Conservation (phyloP, 768 basidiomycete species). For the Tephrocybe rancida region DNA sequence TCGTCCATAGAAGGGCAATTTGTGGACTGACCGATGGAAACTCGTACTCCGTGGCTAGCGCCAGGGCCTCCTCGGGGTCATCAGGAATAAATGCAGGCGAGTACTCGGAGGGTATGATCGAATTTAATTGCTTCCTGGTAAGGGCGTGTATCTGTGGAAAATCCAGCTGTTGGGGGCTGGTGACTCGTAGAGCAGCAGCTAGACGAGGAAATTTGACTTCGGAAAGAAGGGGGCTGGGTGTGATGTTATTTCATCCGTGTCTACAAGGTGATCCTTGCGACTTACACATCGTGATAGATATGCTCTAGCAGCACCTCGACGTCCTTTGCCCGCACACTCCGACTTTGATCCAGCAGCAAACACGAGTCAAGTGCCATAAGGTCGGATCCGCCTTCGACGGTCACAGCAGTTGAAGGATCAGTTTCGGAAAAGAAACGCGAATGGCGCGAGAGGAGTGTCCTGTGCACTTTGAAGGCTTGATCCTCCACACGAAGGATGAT, state of each 20-base stretch:
- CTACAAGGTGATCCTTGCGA: conserved; percentile 11
- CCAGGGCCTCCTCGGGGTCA: conserved; percentile 54
- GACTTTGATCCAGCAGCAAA: conserved; percentile 36
- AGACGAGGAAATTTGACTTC: conserved; percentile 48
- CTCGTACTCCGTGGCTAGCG: conserved; percentile 48
- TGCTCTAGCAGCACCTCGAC: conserved; percentile 61
- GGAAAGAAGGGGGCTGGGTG: conserved; percentile 47
- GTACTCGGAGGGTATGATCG: conserved; percentile 53
- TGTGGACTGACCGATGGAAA: conserved; percentile 48
- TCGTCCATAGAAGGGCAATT: neutral
- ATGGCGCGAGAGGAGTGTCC: conserved; percentile 51
- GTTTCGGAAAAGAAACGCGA: conserved; percentile 37
- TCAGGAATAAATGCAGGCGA: conserved; percentile 42
- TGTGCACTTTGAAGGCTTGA: conserved; percentile 59
- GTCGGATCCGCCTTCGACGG: neutral
- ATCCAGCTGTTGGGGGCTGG: conserved; percentile 57
- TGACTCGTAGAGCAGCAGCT: conserved; percentile 57
- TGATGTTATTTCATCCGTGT: neutral
- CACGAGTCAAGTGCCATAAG: conserved; percentile 12
- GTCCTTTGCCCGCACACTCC: conserved; percentile 44
- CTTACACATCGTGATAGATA: conserved; percentile 71
- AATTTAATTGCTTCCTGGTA: conserved; percentile 43
- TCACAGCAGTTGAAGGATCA: neutral
- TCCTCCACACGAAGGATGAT: conserved; percentile 48
- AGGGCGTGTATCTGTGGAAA: conserved; percentile 53